Percentiles rank a stretch among this genome's conserved stretches.
These are phyloP conservation scores for Globisporangium camurandrum DNA, from an alignment of 352 stramenopile species.

Conservation along the genomic window DNA sequence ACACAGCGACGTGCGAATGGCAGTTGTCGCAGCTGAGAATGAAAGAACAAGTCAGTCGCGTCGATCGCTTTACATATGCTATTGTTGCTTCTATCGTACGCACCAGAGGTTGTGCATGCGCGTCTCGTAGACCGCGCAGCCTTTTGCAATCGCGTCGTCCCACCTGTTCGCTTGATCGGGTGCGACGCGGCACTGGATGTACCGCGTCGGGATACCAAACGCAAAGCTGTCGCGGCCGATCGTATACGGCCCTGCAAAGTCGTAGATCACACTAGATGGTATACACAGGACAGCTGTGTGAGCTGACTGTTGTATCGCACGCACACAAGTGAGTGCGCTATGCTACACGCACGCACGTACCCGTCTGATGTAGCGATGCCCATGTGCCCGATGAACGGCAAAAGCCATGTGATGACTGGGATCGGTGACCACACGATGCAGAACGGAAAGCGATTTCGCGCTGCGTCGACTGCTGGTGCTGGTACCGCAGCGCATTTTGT, in stretches of 20 bases:
- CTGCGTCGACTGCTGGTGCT: slow-evolving; percentile 20
- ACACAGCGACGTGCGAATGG: slow-evolving; percentile 92
- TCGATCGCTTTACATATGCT: background rate
- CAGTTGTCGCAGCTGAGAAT: slow-evolving; percentile 90
- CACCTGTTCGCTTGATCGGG: slow-evolving; percentile 58
- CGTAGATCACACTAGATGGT: slow-evolving; percentile 92
- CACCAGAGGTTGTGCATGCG: slow-evolving; percentile 94
- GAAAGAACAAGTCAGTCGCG: too few species aligned
- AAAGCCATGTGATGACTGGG: slow-evolving; percentile 86
- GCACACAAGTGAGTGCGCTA: slow-evolving; percentile 7
- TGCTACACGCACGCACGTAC: slow-evolving; percentile 15
- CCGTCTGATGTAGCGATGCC: slow-evolving; percentile 88
- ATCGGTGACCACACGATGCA: slow-evolving; percentile 92
- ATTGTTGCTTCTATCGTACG: background rate
- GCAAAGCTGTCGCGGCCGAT: slow-evolving; percentile 86
- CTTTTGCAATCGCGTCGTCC: slow-evolving; percentile 86
- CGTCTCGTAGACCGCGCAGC: slow-evolving; percentile 89
- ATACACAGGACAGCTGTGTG: too few species aligned
- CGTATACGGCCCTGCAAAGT: slow-evolving; percentile 94
- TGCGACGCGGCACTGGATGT: slow-evolving; percentile 70
- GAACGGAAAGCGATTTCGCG: slow-evolving; percentile 73
- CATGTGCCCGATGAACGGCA: slow-evolving; percentile 96
- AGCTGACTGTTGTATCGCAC: background rate
- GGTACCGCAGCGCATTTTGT: background rate
- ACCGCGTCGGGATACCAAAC: slow-evolving; percentile 85